Percentiles rank a stretch among this genome's conserved stretches.
Evolutionary conservation across 2,329 filamentous ascomycete genomes (phyloP).

Genomic region (Penicillium sp.): DNA sequence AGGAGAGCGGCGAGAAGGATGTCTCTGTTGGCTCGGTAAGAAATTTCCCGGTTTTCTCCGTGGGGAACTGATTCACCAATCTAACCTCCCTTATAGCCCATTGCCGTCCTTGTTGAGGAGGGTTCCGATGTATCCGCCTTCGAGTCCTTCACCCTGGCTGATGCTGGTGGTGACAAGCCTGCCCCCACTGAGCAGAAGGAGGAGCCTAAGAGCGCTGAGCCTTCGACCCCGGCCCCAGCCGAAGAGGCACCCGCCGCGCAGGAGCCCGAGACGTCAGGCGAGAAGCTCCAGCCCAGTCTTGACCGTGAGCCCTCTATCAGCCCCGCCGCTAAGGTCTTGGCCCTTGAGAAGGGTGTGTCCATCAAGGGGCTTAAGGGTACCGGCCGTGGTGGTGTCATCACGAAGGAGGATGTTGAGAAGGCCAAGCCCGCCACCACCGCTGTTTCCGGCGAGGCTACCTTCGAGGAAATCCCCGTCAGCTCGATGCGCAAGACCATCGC

Average conservation of each 20-base stretch:
- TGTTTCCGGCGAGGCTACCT: constrained; percentile 54
- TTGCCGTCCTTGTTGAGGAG: constrained; percentile 89
- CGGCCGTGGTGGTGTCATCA: constrained; percentile 76
- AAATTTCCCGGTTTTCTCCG: constrained; percentile 26
- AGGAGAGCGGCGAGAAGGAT: constrained; percentile 88
- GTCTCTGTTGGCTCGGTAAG: constrained; percentile 86
- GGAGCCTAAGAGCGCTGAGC: constrained; percentile 39
- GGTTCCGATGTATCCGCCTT: constrained; percentile 79
- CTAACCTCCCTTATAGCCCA: constrained; percentile 57
- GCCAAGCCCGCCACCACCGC: constrained; percentile 50
- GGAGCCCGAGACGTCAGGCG: constrained; percentile 64
- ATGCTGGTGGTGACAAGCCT: constrained; percentile 77
- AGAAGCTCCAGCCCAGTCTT: constrained; percentile 71
- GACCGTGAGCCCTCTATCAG: constrained; percentile 69
- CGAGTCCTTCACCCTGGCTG: constrained; percentile 74
- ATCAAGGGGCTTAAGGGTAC: constrained; percentile 74
- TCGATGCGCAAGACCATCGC: constrained; percentile 99
- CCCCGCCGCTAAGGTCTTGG: constrained; percentile 68
- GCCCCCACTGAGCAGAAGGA: constrained; percentile 57
- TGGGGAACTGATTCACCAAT: constrained; percentile 4
- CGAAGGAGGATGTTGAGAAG: constrained; percentile 88
- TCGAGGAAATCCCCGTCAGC: constrained; percentile 73
- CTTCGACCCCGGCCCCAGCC: constrained; percentile 52
- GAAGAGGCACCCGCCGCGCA: constrained; percentile 46
- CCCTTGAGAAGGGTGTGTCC: constrained; percentile 72